Base-by-base conservation (phyloP, 192 early-diverging fungal species). In the Radiomyces spectabilis region DNA sequence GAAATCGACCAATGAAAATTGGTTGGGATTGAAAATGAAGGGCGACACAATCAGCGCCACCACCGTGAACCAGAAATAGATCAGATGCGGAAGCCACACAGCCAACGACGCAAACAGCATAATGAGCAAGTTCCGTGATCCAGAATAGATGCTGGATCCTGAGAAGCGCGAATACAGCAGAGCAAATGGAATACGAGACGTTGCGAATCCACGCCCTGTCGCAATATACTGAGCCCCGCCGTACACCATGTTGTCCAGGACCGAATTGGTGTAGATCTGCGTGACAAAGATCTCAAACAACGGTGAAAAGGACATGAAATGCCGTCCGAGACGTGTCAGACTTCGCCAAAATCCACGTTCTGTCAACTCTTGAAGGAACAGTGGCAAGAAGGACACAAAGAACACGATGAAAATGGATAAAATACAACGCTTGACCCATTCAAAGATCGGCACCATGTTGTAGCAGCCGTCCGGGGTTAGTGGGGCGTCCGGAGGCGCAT, bases 11-110 rank as follows among this genome's bases (percentile, higher is more conserved):
- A 90, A 72, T n/a, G 81, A 73, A 46, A 93, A 91, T 67, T 93
- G 91, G 55, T 90, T 88, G n/a, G 87, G 89, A 51, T 93, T 93
- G 66, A 89, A 93, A 33, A 93, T 45, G 61, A 91, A 93, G 2
- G 91, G 89, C 41, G 91, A 85, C 40, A 93, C 72, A 41, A 84
- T 65, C 34, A 93, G 62, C 6, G 89, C 85, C 25, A 85, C 59
- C 35, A 85, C 85, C 22, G 84, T 87, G 22, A 91, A 77, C 88
- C 88, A 91, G 50, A 92, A 87, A 65, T 89, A 92, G 34, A 82
- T 63, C 54, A 91, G 52, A 18, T 86, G 85, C 42, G 80, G 79
- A 41, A 81, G 67, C 81, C 84, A 83, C 63, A 87, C 80, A 3
- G 82, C 77, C 29, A 88, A 64, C 5, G 87, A 81, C 22, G 83